These are phyloP conservation scores for Backusella liffmaniae DNA, from an alignment of 192 early-diverging fungal genomes.

Conservation along the genomic window DNA sequence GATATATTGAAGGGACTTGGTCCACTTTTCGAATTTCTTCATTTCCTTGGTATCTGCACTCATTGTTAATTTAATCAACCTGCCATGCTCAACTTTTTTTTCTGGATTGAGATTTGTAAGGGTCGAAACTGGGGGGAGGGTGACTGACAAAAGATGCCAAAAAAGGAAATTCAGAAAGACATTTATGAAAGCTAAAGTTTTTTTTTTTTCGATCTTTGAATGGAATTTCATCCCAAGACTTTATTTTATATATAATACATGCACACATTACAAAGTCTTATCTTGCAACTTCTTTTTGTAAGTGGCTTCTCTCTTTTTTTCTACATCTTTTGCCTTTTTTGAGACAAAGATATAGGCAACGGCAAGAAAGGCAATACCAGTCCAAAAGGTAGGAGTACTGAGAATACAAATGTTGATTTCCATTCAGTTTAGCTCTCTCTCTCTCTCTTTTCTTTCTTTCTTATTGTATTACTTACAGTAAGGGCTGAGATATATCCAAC, in stretches of 20 bases:
- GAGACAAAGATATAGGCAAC: neutral
- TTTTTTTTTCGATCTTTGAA: neutral
- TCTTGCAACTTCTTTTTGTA: neutral
- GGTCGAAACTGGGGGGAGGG: neutral
- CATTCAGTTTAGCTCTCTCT: neutral
- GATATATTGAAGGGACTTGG: conserved; percentile 52
- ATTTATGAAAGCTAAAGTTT: neutral
- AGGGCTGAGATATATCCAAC: neutral
- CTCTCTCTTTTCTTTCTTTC: too few relatives aligned
- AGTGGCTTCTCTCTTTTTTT: neutral
- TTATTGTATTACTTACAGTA: conserved; percentile 3
- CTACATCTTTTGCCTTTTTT: neutral
- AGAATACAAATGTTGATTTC: neutral
- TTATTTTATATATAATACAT: neutral
- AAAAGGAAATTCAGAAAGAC: neutral
- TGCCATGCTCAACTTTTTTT: neutral
- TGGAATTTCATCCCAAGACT: neutral
- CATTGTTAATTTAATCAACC: neutral
- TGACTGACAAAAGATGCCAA: conserved; percentile 1
- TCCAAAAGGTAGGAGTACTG: neutral
- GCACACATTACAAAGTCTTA: neutral
- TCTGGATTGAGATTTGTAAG: neutral
- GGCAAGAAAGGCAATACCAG: neutral
- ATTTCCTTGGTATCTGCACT: conserved; percentile 41
- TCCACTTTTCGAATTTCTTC: conserved; percentile 63